Base-by-base conservation (phyloP, 2,329 filamentous ascomycete genomes). In the Cercospora janseana region DNA sequence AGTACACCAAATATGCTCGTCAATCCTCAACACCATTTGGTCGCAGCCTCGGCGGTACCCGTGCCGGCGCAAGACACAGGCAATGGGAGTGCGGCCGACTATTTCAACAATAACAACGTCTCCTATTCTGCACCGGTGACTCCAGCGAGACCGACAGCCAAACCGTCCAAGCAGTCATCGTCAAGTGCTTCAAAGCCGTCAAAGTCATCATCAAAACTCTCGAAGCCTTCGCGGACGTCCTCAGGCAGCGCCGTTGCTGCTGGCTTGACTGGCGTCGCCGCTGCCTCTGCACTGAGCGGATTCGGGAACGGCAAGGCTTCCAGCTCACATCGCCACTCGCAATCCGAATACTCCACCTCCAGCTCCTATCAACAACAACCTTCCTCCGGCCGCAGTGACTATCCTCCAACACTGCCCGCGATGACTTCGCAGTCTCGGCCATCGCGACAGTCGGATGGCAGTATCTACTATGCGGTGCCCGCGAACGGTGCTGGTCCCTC, bases 1-100 rank as follows among this genome's bases (percentile, higher is more conserved):
- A 66, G 74, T 12, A 70, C 70, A 18, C 72, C 75, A 1, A 71
- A 82, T 28, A 76, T 82, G 49, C 72, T 78, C 12, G 75, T 74
- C 24, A 72, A 75, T 32, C 75, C 82, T 54, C 75, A 78, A 28
- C 18, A 82, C 65, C 81, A 83, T 66, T 69, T 84, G 44, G 73
- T 77, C 62, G 59, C 79, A 18, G 76, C 81, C 12, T 75, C 76
- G 4, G 66, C 74, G 1, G 67, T 69, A 6, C 65, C 75, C 21
- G 75, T 76, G 37, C 81, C 80, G 13, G 78, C 75, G 2, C 70
- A 74, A n/a, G 81, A 85, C 60, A 82, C 81, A 4, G 82, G 80
- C 45, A 71, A 73, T 41, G 79, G 78, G 24, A 71, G 79, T n/a
- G 81, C 81, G 16, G 78, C 79, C 4, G 76, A 78, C n/a, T n/a